phyloP scores from a whole-genome alignment of 202 grass and related monocot genomes.

The Cymbopogon flexuosus region DNA sequence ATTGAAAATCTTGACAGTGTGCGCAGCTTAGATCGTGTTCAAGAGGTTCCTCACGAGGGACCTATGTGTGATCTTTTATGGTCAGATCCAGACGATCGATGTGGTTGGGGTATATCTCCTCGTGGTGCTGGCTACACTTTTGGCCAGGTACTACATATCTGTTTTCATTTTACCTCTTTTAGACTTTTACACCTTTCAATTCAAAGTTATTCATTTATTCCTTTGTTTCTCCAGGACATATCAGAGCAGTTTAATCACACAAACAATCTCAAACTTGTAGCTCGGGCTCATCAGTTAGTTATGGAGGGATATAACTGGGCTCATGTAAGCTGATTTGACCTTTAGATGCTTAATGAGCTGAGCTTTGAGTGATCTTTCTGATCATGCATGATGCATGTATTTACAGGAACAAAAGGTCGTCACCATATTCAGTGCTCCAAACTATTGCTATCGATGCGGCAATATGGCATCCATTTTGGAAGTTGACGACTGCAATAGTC shows the following conservation, averaged over 20 bases:
- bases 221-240: constrained; percentile 49
- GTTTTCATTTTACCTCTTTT: not conserved
- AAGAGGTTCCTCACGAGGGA: constrained; percentile 74
- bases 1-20: constrained; percentile 72
- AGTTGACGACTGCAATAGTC: constrained; percentile 68
- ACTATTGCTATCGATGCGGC: constrained; percentile 69
- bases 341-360: constrained; percentile 12
- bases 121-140: constrained; percentile 79
- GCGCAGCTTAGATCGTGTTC: constrained; percentile 63
- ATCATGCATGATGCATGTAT: constrained; percentile 4
- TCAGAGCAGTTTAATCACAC: constrained; percentile 79
- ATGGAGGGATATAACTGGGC: constrained; percentile 87
- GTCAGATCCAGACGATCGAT: constrained; percentile 72
- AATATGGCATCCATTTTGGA: constrained; percentile 82
- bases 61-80: constrained; percentile 81
- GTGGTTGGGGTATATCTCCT: constrained; percentile 79
- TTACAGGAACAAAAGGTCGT: constrained; percentile 80
- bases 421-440: constrained; percentile 79
- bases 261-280: constrained; percentile 71
- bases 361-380: constrained; percentile 11
- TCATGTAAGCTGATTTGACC: constrained; percentile 49
- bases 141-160: constrained; percentile 45
- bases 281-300: constrained; percentile 68
- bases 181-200: not conserved
- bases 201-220: constrained; percentile 9